Evolutionary conservation across 1,284 basidiomycete genomes (phyloP), one percentile per base, ranked within the genome.

Genomic region (Leucoagaricus sp.): DNA sequence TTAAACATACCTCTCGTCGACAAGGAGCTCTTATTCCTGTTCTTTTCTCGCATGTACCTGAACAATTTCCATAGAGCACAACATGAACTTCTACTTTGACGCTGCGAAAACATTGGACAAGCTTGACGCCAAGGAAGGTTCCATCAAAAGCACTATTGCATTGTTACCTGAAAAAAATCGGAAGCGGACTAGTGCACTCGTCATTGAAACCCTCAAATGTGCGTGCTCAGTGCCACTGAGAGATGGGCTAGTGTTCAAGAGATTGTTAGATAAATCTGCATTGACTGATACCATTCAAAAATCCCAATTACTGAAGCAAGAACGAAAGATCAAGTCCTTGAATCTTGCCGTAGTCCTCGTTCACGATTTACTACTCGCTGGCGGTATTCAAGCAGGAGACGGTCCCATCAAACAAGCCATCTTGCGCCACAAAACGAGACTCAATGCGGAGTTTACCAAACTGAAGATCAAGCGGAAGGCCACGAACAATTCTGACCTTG

Each of bases 131-230:
- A 93, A 90, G 70, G 82, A 92, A 71, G 93, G 93, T 12, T 94
- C 92, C 6, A 89, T 97, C 68, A 89, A 93, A 71, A 80, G 91
- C 53, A 72, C 92, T 36, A 77, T 94, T 50, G 84, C 85, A 21
- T 83, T 83, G 29, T 77, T 93, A 19, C 84, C 89, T 13, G 83
- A 87, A 65, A 90, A 87, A 67, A 84, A 87, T 64, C 83, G 91
- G 67, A 94, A 91, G 70, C 81, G 90, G 55, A 87, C 83, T 1
- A 81, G 86, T 44, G 88, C 87, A 51, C 82, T 95, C 31, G 84
- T 96, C 33, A 94, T 96, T 52, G 92, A 96, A 75, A 95, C 93
- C 0, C 75, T 97, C 46, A 96, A 96, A 81, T 96, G 94, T 96
- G 72, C 76, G 89, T 66, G 48, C 54, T 60, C 41, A 23, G 40